phyloP scores from a whole-genome alignment of 345 rosid species.

The Brassica incana region DNA sequence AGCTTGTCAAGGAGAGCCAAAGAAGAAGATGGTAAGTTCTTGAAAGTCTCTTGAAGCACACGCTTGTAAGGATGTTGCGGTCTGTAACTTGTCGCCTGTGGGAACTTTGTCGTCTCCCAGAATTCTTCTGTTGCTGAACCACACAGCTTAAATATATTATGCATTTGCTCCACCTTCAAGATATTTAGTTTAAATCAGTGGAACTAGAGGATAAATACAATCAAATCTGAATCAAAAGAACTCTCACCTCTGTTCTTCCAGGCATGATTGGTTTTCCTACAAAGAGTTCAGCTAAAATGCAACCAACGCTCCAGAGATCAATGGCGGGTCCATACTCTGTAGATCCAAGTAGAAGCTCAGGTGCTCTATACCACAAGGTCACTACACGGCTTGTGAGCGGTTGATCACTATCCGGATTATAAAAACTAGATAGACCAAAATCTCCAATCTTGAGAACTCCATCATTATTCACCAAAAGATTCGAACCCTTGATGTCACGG shows the following conservation, averaged over 20 bases:
- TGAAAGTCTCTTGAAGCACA: slow-evolving; percentile 54
- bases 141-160: slow-evolving; percentile 92
- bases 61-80: slow-evolving; percentile 70
- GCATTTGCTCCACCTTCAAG: slow-evolving; percentile 92
- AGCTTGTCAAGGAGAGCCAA: slow-evolving; percentile 64
- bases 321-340: slow-evolving; percentile 77
- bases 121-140: slow-evolving; percentile 83
- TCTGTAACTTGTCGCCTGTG: slow-evolving; percentile 76
- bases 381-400: slow-evolving; percentile 89
- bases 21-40: slow-evolving; percentile 54
- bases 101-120: slow-evolving; percentile 69
- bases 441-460: slow-evolving; percentile 94
- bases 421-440: slow-evolving; percentile 77
- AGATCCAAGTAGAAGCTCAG: slow-evolving; percentile 95
- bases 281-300: slow-evolving; percentile 83
- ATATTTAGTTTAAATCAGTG: background rate
- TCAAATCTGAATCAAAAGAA: background rate
- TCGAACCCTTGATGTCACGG: slow-evolving; percentile 93
- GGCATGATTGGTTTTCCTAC: slow-evolving; percentile 95
- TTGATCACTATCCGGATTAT: slow-evolving; percentile 52
- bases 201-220: background rate
- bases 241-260: slow-evolving; percentile 86
- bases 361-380: slow-evolving; percentile 94
- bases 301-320: slow-evolving; percentile 93
- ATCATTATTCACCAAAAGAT: slow-evolving; percentile 64